Percentiles rank a stretch among this genome's conserved stretches.
Conservation (phyloP, 2,329 filamentous ascomycete species). For the Madurella fahalii region DNA sequence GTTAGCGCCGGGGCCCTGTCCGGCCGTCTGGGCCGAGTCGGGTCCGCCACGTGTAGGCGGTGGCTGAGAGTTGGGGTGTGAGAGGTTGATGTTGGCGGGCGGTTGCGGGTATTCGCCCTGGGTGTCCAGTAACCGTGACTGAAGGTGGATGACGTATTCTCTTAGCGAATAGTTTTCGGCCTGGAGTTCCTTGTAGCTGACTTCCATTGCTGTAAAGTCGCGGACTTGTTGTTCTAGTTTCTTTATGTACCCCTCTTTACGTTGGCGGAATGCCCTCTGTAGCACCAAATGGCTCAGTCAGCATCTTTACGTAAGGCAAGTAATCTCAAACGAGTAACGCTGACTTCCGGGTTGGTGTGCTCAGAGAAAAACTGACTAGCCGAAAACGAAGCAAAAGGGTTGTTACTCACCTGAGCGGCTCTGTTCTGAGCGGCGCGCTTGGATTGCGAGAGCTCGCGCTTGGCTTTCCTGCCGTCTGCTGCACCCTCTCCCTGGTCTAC, state of each 20-base stretch:
- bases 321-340: constrained; percentile 2
- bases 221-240: constrained; percentile 92
- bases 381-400: constrained; percentile 13
- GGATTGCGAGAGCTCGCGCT: constrained; percentile 88
- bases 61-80: constrained; percentile 39
- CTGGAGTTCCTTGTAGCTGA: constrained; percentile 75
- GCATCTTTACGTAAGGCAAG: constrained; percentile 12
- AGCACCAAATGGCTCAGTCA: constrained; percentile 18
- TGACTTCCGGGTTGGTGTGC: background rate
- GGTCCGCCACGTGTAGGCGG: constrained; percentile 23
- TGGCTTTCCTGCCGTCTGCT: constrained; percentile 66
- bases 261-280: constrained; percentile 92
- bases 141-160: constrained; percentile 88
- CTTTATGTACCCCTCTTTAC: constrained; percentile 97
- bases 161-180: constrained; percentile 85
- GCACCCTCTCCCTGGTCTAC: constrained; percentile 33
- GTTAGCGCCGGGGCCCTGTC: constrained; percentile 25
- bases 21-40: constrained; percentile 13
- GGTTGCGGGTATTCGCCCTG: constrained; percentile 81
- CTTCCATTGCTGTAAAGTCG: constrained; percentile 70
- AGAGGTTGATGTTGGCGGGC: constrained; percentile 73
- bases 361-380: background rate
- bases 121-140: constrained; percentile 78
- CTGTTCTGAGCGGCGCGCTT: constrained; percentile 96
- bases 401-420: constrained; percentile 77